These are phyloP conservation scores for Mikania micrantha DNA, from an alignment of 129 eudicot species.

Conservation along the genomic window DNA sequence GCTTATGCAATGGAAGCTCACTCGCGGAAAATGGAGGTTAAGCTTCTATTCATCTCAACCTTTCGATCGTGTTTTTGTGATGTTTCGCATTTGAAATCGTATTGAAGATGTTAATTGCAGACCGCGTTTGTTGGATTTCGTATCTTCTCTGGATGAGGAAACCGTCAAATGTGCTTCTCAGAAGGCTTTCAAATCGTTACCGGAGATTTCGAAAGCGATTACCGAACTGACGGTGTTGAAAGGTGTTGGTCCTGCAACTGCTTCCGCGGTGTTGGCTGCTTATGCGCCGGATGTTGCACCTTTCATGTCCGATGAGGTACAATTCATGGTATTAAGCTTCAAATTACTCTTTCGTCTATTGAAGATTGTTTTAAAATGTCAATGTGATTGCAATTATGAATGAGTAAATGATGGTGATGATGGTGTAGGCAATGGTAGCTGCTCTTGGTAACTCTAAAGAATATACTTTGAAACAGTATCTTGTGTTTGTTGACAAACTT, in stretches of 20 bases:
- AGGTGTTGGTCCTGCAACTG: slow-evolving; percentile 94
- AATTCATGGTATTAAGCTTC: background rate
- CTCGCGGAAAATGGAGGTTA: slow-evolving; percentile 79
- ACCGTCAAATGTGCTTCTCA: slow-evolving; percentile 54
- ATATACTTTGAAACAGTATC: slow-evolving; percentile 76
- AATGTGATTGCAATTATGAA: background rate
- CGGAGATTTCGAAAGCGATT: slow-evolving; percentile 59
- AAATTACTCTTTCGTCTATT: background rate
- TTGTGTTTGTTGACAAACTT: slow-evolving; percentile 58
- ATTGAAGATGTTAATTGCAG: slow-evolving; percentile 18
- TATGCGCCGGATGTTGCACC: slow-evolving; percentile 78
- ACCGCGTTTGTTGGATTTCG: slow-evolving; percentile 66
- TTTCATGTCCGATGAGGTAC: slow-evolving; percentile 91
- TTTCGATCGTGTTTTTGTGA: background rate
- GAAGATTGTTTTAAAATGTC: background rate
- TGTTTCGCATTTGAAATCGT: no score
- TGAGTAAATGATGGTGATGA: no score
- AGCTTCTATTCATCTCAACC: background rate
- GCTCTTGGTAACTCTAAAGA: slow-evolving; percentile 74
- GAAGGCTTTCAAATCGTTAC: slow-evolving; percentile 56
- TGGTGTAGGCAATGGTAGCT: slow-evolving; percentile 71
- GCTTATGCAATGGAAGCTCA: slow-evolving; percentile 89
- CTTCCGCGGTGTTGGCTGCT: slow-evolving; percentile 86
- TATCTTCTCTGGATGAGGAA: slow-evolving; percentile 56
- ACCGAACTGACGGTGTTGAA: slow-evolving; percentile 61